Conservation (phyloP, 169 alveolate genomes). For the Toxoplasma gondii region DNA sequence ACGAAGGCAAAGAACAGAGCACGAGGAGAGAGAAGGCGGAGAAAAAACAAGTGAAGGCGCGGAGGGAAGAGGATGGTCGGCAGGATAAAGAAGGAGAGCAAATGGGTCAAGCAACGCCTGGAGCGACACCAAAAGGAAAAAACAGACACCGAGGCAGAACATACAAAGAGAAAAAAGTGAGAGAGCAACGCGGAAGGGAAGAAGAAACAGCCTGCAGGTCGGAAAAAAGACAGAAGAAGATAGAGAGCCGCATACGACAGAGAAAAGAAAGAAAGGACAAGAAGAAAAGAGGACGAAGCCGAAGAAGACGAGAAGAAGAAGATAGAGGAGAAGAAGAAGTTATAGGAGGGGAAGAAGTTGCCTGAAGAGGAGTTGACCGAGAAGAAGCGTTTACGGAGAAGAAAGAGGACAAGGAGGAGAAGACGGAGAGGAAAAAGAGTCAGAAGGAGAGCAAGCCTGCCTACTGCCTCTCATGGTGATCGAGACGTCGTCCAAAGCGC, state of each 20-base stretch:
- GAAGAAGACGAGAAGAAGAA: not conserved
- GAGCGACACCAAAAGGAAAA: no score
- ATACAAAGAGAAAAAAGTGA: no score
- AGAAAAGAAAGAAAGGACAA: no score
- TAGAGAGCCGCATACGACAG: no score
- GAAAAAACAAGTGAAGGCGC: not conserved
- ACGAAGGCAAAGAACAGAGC: not conserved
- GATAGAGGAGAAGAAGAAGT: not conserved
- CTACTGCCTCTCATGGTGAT: conserved; percentile 89
- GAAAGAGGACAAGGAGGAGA: not conserved
- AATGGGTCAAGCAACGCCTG: not conserved
- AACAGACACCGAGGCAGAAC: no score
- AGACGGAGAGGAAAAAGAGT: no score
- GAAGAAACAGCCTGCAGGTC: no score
- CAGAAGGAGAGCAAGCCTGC: not conserved
- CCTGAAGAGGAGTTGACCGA: not conserved
- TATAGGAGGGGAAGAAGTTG: no score
- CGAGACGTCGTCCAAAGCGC: conserved; percentile 96
- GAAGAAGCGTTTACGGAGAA: not conserved
- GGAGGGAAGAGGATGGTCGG: not conserved
- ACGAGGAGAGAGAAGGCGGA: not conserved
- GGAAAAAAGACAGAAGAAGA: no score
- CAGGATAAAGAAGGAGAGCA: not conserved
- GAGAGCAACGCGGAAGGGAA: no score
- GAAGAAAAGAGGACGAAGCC: no score